Evolutionary conservation across 768 basidiomycete genomes (phyloP), one percentile per base, ranked within the genome.

Genomic region (Leccinum longicurvipes): DNA sequence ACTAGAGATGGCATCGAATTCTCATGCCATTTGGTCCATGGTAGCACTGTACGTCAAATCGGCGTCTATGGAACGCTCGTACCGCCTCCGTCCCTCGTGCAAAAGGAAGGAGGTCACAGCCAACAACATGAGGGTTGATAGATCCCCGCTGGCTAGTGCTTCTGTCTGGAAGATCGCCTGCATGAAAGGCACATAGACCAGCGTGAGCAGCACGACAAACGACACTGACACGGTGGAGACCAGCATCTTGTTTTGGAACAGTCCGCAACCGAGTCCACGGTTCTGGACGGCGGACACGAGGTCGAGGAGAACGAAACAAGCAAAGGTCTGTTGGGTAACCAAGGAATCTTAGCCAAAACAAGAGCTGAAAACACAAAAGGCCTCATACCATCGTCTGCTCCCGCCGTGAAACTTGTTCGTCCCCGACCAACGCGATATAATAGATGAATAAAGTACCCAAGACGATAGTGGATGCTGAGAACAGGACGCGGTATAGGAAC

Each of bases 231-330:
- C 91, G 0, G 96, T 98, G 59, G 85, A 77, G 59, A 96, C 73
- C 55, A 98, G 79, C 91, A 98, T 95, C 65, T 81, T 82, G 77
- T 98, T 98, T 66, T 87, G 86, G 55, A 83, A 75, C 28, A 98
- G 67, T 6, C 85, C 86, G 63, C 93, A 96, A 42, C 87, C 85
- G 15, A 98, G 82, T 11, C 93, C 93, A 52, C 96, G 91, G 71
- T 91, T 96, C 70, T 98, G 95, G 29, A 97, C 72, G 1, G 96
- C 96, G 36, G 94, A 98, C 10, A 93, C 89, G 44, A 98, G 83
- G 72, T 98, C 96, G 59, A 98, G 87, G 78, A 98, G 91, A 55
- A 98, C 96, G 73, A 98, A 98, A 68, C 86, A 89, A 17, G 94
- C 90, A 73, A 98, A 98, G 24, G 96, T 97, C 96, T 28, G n/a